Conservation (phyloP, 192 early-diverging fungal species). For the Obelidium mucronatum region DNA sequence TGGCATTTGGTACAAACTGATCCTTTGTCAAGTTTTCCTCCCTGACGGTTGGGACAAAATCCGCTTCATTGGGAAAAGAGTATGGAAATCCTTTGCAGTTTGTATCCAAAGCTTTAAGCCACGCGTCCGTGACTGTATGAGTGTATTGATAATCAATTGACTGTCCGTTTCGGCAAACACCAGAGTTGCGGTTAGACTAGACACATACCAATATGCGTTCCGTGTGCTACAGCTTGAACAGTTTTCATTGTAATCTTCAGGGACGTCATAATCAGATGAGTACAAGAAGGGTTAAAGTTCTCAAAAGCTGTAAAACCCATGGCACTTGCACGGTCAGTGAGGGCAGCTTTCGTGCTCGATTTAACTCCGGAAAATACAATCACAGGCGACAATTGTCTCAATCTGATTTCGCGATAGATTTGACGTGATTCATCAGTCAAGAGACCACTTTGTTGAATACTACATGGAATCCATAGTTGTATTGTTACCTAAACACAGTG, state of each 20-base stretch:
- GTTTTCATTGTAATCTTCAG: conserved; percentile 41
- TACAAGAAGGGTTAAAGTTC: conserved; percentile 4
- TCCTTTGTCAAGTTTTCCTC: conserved; percentile 12
- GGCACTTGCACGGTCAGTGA: not conserved
- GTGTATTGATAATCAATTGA: not conserved
- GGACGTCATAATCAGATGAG: conserved; percentile 21
- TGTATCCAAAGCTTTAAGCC: not conserved
- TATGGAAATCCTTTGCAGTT: not conserved
- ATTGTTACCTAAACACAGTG: conserved; percentile 2
- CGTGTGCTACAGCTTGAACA: conserved; percentile 22
- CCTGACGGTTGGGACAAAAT: conserved; percentile 5
- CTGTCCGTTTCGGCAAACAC: not conserved
- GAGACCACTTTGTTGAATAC: not conserved
- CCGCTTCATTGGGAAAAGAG: conserved; percentile 10
- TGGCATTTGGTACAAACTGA: conserved; percentile 6
- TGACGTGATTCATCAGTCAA: not conserved
- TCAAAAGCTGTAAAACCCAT: not conserved
- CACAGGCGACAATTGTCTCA: not conserved
- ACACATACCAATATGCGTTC: conserved; percentile 18
- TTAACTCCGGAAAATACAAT: conserved; percentile 27
- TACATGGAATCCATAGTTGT: not conserved
- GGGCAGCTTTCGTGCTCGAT: not conserved
- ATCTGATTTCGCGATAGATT: not conserved
- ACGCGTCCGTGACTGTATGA: not conserved
- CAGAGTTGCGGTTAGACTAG: not conserved